phyloP scores from a whole-genome alignment of 768 basidiomycete species.

The Neoboletus subvelutipes region DNA sequence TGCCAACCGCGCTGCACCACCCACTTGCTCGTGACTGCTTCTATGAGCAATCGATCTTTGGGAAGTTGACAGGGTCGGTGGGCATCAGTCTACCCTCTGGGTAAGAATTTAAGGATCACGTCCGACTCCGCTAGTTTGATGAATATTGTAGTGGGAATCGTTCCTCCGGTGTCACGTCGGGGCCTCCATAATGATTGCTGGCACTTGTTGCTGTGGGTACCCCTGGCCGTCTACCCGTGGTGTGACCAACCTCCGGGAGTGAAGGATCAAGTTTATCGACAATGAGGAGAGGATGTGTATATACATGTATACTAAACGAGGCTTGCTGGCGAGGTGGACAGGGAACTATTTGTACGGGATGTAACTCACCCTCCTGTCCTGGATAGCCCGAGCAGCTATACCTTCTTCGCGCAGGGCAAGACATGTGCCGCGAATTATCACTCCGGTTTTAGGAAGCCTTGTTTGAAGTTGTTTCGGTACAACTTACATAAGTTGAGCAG shows the following conservation, averaged over 20 bases:
- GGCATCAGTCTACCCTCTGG: not conserved
- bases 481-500: not conserved
- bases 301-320: too few species aligned
- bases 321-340: constrained; percentile 26
- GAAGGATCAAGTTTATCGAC: too few species aligned
- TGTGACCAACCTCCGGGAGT: not conserved
- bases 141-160: too few species aligned
- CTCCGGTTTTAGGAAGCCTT: not conserved
- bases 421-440: not conserved
- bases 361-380: constrained; percentile 39
- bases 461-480: not conserved
- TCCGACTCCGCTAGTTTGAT: too few species aligned
- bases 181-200: not conserved
- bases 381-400: not conserved
- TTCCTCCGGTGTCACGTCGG: too few species aligned
- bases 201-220: not conserved
- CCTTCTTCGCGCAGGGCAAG: not conserved
- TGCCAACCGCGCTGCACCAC: not conserved
- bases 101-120: not conserved
- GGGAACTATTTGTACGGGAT: constrained; percentile 48
- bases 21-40: too few species aligned
- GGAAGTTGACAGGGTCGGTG: not conserved
- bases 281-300: too few species aligned
- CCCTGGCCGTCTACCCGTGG: not conserved
- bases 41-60: too few species aligned